phyloP scores from a whole-genome alignment of 2,329 filamentous ascomycete species.

The Calonectria pteridis region DNA sequence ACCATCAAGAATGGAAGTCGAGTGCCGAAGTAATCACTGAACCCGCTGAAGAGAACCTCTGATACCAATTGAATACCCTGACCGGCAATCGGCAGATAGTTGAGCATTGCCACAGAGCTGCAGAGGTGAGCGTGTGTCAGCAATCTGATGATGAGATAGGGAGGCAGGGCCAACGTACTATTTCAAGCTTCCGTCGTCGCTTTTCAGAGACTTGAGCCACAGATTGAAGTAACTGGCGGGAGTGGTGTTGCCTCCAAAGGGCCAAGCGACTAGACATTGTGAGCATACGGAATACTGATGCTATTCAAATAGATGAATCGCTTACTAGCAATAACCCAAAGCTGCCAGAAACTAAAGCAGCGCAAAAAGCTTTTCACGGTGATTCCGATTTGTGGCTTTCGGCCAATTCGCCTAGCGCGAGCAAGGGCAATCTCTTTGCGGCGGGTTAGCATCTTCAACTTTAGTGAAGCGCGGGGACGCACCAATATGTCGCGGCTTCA shows the following conservation, averaged over 20 bases:
- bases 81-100: constrained; percentile 22
- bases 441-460: not conserved
- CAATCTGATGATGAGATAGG: not conserved
- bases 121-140: not conserved
- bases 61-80: constrained; percentile 19
- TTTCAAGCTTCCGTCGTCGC: not conserved
- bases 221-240: constrained; percentile 7
- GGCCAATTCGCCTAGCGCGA: not conserved
- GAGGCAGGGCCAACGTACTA: not conserved
- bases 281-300: not conserved
- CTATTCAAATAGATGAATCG: not conserved
- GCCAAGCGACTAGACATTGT: not conserved
- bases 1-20: constrained; percentile 17
- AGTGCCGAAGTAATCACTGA: constrained; percentile 22
- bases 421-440: constrained; percentile 6
- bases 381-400: constrained; percentile 11
- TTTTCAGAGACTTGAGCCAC: constrained; percentile 15
- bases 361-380: not conserved
- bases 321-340: constrained; percentile 5
- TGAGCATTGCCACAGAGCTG: constrained; percentile 30
- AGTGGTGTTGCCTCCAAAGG: constrained; percentile 9
- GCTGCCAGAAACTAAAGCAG: constrained; percentile 10
- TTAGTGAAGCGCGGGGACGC: no score
- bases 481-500: constrained; percentile 9
- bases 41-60: constrained; percentile 20